Percentiles rank a stretch among this genome's conserved stretches.
Conservation (phyloP, 225 moss, liverwort and hornwort species). For the Anthoceros angustus region DNA sequence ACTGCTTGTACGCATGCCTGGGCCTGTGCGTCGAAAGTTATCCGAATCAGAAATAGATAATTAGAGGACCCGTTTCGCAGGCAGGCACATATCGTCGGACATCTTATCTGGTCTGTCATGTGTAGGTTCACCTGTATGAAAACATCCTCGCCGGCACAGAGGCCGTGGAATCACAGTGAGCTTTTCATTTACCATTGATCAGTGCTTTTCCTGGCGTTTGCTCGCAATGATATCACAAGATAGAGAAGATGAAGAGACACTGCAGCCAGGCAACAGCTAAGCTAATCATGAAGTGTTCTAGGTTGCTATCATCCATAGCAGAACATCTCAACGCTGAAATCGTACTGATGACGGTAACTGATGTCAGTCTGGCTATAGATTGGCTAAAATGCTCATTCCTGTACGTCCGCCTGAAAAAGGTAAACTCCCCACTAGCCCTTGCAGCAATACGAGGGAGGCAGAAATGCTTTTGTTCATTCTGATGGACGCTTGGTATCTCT, state of each 20-base stretch:
- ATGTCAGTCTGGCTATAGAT: conserved; percentile 87
- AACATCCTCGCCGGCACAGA: conserved; percentile 83
- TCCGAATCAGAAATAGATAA: too few species aligned
- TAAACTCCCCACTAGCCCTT: conserved; percentile 4
- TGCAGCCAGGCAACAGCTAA: too few species aligned
- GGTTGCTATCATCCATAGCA: conserved; percentile 73
- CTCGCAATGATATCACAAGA: too few species aligned
- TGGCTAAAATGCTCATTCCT: conserved; percentile 98
- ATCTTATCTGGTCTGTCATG: neutral
- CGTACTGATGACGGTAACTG: conserved; percentile 82
- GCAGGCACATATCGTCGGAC: too few species aligned
- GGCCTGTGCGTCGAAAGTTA: too few species aligned
- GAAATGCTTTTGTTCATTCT: neutral
- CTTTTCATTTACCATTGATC: neutral
- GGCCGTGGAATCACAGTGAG: conserved; percentile 84
- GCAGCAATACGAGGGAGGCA: too few species aligned
- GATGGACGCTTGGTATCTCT: conserved; percentile 5
- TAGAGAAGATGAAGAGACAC: too few species aligned
- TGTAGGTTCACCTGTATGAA: conserved; percentile 85
- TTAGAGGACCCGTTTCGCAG: too few species aligned
- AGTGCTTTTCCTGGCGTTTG: neutral
- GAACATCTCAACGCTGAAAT: conserved; percentile 98
- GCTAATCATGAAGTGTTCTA: conserved; percentile 14
- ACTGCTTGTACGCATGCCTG: neutral
- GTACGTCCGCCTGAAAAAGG: conserved; percentile 87